Evolutionary conservation across 2,329 filamentous ascomycete genomes (phyloP), one percentile per base, ranked within the genome.

Genomic region (Aspergillus sp.): DNA sequence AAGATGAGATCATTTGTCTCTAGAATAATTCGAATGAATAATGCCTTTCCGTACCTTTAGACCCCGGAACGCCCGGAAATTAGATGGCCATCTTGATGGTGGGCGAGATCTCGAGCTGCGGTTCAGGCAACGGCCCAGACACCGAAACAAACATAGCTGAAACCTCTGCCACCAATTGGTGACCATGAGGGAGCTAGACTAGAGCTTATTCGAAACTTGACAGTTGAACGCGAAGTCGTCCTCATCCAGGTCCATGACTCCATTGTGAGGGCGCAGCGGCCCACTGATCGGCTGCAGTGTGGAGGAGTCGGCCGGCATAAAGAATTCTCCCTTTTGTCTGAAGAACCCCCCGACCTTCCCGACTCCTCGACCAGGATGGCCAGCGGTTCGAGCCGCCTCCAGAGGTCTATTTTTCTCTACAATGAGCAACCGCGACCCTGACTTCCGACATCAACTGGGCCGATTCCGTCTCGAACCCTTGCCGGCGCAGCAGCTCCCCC

Each of bases 331-430:
- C 15, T n/a, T n/a, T n/a, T n/a, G 12, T 7, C 15, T 43, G 17
- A 43, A 43, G 15, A 17, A 21, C 40, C n/a, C 40, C 39, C 15
- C 11, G n/a, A 41, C 15, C 23, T 25, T n/a, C 40, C 33, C 33
- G 11, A 56, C 23, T 43, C 37, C 52, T 21, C 21, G 23, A 50
- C 35, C 55, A 62, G 56, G 57, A 72, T 72, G 68, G 69, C 62
- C 58, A 62, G 66, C 69, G 66, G 68, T 66, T 67, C 62, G 55
- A 70, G 65, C 69, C 68, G 66, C 63, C 63, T 54, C 53, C 59
- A 58, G 49, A 57, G 59, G 63, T 55, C 63, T 55, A 41, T 53
- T 56, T 48, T 49, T 57, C 54, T 57, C 46, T 54, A 64, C 47
- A 55, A 65, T 65, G 63, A 64, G 58, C 48, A 64, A 62, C 62